Conservation (phyloP, 2,329 filamentous ascomycete genomes). For the Fusarium nanum region DNA sequence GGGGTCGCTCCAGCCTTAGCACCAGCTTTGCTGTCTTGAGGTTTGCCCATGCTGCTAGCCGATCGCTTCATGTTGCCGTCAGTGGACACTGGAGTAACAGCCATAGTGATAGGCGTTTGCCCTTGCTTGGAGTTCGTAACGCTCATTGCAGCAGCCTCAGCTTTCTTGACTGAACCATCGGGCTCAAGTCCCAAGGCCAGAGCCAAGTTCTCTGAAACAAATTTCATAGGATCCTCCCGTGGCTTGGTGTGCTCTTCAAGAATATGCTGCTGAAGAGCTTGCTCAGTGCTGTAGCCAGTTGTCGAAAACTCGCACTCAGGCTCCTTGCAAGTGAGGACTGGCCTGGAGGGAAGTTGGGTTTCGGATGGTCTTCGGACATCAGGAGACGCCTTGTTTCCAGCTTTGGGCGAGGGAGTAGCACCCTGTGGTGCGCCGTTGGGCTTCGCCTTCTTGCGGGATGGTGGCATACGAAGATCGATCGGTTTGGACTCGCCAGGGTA, state of each 20-base stretch:
- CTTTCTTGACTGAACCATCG: constrained; percentile 58
- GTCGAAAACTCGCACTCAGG: constrained; percentile 64
- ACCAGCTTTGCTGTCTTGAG: constrained; percentile 50
- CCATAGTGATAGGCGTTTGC: constrained; percentile 58
- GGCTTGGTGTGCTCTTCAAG: constrained; percentile 71
- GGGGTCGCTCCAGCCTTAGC: constrained; percentile 47
- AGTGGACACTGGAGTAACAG: constrained; percentile 63
- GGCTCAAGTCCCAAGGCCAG: constrained; percentile 63
- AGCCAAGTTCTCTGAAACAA: constrained; percentile 62
- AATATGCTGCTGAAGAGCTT: constrained; percentile 64
- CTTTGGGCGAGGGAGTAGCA: constrained; percentile 61
- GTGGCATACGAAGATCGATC: constrained; percentile 67
- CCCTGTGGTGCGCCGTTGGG: constrained; percentile 55
- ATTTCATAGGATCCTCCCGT: constrained; percentile 65
- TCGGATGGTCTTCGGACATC: constrained; percentile 54
- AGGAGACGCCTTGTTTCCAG: constrained; percentile 60
- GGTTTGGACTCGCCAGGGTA: constrained; percentile 65
- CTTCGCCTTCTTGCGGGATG: constrained; percentile 69
- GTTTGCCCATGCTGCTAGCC: constrained; percentile 59
- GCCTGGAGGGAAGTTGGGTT: constrained; percentile 51
- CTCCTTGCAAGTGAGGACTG: constrained; percentile 64
- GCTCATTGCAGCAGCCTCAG: constrained; percentile 54
- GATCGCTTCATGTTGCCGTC: constrained; percentile 64
- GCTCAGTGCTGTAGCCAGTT: constrained; percentile 65
- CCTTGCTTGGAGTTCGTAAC: constrained; percentile 60